Conservation (phyloP, 2,329 filamentous ascomycete species). For the Albophoma yamanashiensis region DNA sequence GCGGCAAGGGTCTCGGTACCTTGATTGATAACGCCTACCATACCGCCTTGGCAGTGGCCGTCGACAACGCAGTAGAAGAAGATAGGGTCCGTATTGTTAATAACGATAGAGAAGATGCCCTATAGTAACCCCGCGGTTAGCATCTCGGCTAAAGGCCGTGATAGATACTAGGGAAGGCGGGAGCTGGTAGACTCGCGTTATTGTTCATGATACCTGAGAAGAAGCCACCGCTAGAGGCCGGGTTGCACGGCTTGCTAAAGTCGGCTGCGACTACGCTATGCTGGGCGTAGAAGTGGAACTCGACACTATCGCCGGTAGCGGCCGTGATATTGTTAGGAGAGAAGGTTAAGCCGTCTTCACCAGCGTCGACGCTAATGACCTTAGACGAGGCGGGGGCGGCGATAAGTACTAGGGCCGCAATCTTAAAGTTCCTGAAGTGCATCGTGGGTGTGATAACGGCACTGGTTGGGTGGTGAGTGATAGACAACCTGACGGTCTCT, state of each 20-base stretch:
- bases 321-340: slow-evolving; percentile 32
- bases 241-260: slow-evolving; percentile 36
- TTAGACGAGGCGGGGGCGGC: slow-evolving; percentile 6
- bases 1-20: slow-evolving; percentile 7
- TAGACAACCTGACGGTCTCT: not conserved
- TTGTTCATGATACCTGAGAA: slow-evolving; percentile 5
- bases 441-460: not conserved
- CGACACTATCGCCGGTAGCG: slow-evolving; percentile 34
- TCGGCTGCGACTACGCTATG: slow-evolving; percentile 39
- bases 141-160: not conserved
- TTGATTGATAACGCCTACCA: slow-evolving; percentile 18
- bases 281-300: slow-evolving; percentile 41
- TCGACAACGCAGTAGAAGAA: slow-evolving; percentile 16
- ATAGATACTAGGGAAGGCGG: not conserved
- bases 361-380: slow-evolving; percentile 26
- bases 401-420: not conserved
- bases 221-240: slow-evolving; percentile 11
- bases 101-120: slow-evolving; percentile 10
- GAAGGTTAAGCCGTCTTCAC: slow-evolving; percentile 30
- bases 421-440: not conserved
- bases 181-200: not conserved
- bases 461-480: not conserved
- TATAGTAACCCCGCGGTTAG: not conserved
- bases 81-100: slow-evolving; percentile 17
- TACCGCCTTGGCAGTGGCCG: slow-evolving; percentile 16